phyloP scores from a whole-genome alignment of 2,329 filamentous ascomycete species.

The Aspergillus fumigatiaffinis region DNA sequence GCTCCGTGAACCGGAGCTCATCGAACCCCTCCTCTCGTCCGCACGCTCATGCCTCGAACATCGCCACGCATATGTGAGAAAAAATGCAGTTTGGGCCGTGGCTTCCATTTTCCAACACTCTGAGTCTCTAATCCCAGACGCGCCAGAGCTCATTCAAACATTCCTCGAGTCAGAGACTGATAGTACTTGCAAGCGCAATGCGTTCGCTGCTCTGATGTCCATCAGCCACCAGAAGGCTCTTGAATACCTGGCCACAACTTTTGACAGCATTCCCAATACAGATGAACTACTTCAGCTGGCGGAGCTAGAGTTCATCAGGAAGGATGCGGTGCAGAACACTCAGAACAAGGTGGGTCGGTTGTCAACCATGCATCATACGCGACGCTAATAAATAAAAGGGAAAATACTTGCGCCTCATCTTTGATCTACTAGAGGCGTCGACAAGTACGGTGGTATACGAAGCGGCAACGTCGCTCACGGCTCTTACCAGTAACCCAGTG shows the following conservation, averaged over 20 bases:
- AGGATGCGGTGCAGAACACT: conserved; percentile 90
- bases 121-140: conserved; percentile 88
- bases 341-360: conserved; percentile 73
- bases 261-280: conserved; percentile 89
- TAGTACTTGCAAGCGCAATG: conserved; percentile 95
- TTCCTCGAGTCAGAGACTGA: conserved; percentile 92
- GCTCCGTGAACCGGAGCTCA: conserved; percentile 88
- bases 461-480: conserved; percentile 89
- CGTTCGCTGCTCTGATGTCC: conserved; percentile 82
- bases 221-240: conserved; percentile 94
- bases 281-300: conserved; percentile 91
- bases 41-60: conserved; percentile 91
- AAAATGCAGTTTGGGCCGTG: conserved; percentile 94
- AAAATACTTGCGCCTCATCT: conserved; percentile 88
- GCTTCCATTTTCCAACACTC: conserved; percentile 90
- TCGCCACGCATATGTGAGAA: conserved; percentile 94
- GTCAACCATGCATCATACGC: not conserved
- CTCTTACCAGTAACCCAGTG: conserved; percentile 92
- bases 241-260: conserved; percentile 79
- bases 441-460: conserved; percentile 97
- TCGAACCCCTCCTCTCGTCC: conserved; percentile 91
- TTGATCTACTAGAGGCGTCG: conserved; percentile 88
- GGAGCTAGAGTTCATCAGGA: conserved; percentile 95
- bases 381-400: conserved; percentile 53
- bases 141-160: conserved; percentile 80